Base-by-base conservation (phyloP, 2,329 filamentous ascomycete genomes). In the Beauveria pseudobassiana region DNA sequence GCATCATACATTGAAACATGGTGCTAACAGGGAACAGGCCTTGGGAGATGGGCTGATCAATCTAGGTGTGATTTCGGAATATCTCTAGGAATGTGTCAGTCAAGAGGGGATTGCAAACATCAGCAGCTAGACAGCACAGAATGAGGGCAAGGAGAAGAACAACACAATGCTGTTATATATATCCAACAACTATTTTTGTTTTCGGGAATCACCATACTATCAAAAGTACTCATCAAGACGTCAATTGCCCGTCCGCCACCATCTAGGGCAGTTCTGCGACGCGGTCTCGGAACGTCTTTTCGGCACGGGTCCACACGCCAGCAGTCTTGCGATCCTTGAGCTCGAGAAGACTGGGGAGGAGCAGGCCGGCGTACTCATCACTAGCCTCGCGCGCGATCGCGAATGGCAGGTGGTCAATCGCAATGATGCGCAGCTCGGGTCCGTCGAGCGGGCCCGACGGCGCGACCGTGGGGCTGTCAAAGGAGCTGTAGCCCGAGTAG, bases 331-430 rank as follows among this genome's bases (percentile, higher is more conserved):
- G 84, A 73, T 91, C 82, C 74, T 93, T 90, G 67, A 96, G 79
- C 65, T 87, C 82, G 65, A 93, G 74, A 68, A 96, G 77, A 70
- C 85, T 88, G 3, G 91, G 90, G 67, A 96, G 77, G 65, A 96
- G 77, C 61, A 88, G 87, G 51, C 81, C 78, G 73, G 87, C 90
- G 78, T 96, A 96, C 42, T 87, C 88, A 76, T 96, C 91, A 43
- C 85, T 90, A 24, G 90, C 87, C 76, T 96, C 92, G 62, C 92
- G 81, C 1, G 92, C 89, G 43, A 96, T 80, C 63, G n/a, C n/a
- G n/a, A n/a, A n/a, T n/a, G n/a, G 90, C 62, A 93, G 80, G 72
- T 93, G 90, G 72, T 93, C 89, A 70, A 93, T 93, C 70, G 86
- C 88, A 74, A 96, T 95, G 66, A 96, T 88, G 56, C 83, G 87